Percentiles rank a stretch among this genome's conserved stretches.
Evolutionary conservation across 163 green algal genomes (phyloP).

Genomic region (Botryococcus braunii): DNA sequence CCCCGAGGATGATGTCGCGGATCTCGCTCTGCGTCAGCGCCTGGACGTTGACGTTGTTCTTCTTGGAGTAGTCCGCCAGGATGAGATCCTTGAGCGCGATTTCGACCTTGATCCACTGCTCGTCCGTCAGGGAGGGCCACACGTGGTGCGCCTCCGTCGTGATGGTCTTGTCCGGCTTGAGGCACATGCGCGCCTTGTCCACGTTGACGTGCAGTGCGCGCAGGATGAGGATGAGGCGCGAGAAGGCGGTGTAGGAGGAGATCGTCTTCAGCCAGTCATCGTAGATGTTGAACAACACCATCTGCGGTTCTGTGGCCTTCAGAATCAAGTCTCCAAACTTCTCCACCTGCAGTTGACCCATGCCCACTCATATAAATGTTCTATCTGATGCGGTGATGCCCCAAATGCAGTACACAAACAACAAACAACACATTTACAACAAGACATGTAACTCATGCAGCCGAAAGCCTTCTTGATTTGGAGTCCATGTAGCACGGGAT

Average conservation of each 20-base stretch:
- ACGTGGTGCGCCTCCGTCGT: constrained; percentile 96
- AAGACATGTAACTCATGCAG: not conserved
- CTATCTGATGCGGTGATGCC: no score
- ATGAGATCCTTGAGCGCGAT: constrained; percentile 97
- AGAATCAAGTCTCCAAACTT: constrained; percentile 97
- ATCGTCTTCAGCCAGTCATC: constrained; percentile 99
- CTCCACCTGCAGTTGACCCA: constrained; percentile 76
- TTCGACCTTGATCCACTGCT: constrained; percentile 89
- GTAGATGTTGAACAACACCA: constrained; percentile 99
- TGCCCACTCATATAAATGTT: no score
- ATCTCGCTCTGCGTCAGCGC: constrained; percentile 93
- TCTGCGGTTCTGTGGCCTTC: constrained; percentile 87
- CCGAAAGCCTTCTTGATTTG: not conserved
- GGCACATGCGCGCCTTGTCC: constrained; percentile 95
- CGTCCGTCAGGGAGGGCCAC: constrained; percentile 94
- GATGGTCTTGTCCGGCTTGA: constrained; percentile 90
- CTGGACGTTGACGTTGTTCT: constrained; percentile 98
- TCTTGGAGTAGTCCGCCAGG: constrained; percentile 97
- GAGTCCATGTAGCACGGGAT: not conserved
- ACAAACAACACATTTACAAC: not conserved
- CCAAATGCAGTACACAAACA: no score
- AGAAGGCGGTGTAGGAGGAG: constrained; percentile 67
- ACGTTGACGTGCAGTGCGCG: constrained; percentile 94
- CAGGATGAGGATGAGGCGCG: constrained; percentile 96
- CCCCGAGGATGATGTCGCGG: constrained; percentile 99